These are phyloP conservation scores for Leccinum olivaceopallidum DNA, from an alignment of 768 basidiomycete genomes.

Conservation along the genomic window DNA sequence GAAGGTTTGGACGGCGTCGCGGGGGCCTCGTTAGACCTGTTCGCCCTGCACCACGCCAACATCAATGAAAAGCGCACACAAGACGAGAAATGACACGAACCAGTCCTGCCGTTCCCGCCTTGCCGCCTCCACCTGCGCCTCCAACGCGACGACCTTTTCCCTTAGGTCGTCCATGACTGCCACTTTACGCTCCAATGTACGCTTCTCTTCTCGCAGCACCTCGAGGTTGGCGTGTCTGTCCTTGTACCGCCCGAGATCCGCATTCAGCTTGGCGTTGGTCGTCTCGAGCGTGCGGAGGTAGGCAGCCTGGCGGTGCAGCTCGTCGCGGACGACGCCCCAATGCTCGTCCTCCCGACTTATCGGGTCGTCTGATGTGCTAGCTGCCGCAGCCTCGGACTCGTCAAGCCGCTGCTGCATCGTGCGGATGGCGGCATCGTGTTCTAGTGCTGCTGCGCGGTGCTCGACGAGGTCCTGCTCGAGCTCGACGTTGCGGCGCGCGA, in stretches of 20 bases:
- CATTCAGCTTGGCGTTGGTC: slow-evolving; percentile 52
- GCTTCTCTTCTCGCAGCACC: slow-evolving; percentile 74
- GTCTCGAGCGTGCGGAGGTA: slow-evolving; percentile 62
- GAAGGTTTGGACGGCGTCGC: slow-evolving; percentile 47
- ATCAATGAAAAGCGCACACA: not conserved
- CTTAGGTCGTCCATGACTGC: slow-evolving; percentile 52
- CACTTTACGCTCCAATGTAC: slow-evolving; percentile 56
- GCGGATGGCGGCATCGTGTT: slow-evolving; percentile 41
- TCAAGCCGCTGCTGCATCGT: slow-evolving; percentile 51
- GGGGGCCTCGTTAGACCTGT: slow-evolving; percentile 31
- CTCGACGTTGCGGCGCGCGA: slow-evolving; percentile 45
- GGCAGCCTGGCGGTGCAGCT: slow-evolving; percentile 63
- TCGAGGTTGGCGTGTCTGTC: slow-evolving; percentile 63
- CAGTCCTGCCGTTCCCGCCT: slow-evolving; percentile 58
- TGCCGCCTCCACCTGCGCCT: slow-evolving; percentile 65
- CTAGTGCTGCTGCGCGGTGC: slow-evolving; percentile 39
- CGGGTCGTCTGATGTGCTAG: slow-evolving; percentile 20
- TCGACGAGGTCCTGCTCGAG: slow-evolving; percentile 51
- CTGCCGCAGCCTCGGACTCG: slow-evolving; percentile 39
- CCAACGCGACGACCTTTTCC: slow-evolving; percentile 53
- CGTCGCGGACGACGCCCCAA: slow-evolving; percentile 65
- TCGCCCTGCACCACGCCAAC: slow-evolving; percentile 34
- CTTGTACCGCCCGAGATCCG: slow-evolving; percentile 54
- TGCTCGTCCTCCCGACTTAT: slow-evolving; percentile 46
- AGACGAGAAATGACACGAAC: slow-evolving; percentile 35